Evolutionary conservation across 192 early-diverging fungal species (phyloP).

Genomic region (Backusella macrospora): DNA sequence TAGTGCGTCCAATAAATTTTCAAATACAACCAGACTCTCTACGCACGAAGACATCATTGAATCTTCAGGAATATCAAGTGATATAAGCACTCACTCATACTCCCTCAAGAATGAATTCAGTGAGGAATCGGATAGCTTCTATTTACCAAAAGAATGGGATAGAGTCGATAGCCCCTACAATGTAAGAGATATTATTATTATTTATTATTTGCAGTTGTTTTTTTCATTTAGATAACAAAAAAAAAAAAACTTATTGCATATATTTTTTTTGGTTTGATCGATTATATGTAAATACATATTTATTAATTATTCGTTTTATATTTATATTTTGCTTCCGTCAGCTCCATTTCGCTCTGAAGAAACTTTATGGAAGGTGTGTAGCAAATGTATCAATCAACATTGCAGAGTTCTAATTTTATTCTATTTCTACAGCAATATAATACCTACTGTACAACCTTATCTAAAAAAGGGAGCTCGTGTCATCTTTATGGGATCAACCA

Average conservation of each 20-base stretch:
- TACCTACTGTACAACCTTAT: conserved; percentile 7
- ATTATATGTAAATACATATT: conserved; percentile 1
- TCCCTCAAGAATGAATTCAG: neutral
- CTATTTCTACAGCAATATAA: conserved; percentile 19
- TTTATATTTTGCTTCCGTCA: neutral
- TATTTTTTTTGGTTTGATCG: neutral
- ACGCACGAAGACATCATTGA: neutral
- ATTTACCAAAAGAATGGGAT: conserved; percentile 28
- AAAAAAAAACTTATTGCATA: conserved; percentile 2
- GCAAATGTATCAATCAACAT: neutral
- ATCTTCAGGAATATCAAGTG: neutral
- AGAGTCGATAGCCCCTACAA: conserved; percentile 1
- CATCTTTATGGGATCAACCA: conserved; percentile 10
- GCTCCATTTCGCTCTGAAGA: conserved; percentile 27
- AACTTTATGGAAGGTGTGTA: conserved; percentile 15
- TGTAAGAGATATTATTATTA: conserved; percentile 10
- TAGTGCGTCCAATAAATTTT: neutral
- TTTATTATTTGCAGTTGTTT: conserved; percentile 11
- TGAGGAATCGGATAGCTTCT: conserved; percentile 20
- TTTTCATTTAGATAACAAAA: neutral
- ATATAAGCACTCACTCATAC: neutral
- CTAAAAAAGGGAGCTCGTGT: conserved; percentile 21
- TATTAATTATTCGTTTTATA: neutral
- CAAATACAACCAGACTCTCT: neutral
- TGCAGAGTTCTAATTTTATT: neutral